Base-by-base conservation (phyloP, 2,329 filamentous ascomycete species). In the Sphaerulina musiva region DNA sequence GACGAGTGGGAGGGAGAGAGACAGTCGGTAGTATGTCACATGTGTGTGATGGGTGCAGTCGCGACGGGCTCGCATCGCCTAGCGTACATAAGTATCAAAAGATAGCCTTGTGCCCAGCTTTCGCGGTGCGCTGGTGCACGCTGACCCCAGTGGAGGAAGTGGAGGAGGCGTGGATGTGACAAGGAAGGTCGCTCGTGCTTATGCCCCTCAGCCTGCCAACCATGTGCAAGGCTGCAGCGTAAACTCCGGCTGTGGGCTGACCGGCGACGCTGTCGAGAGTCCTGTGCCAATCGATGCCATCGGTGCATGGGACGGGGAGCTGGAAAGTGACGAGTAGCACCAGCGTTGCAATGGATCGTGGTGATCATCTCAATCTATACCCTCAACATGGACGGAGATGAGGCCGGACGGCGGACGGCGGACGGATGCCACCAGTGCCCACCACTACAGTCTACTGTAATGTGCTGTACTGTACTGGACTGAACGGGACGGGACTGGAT, bases 221-320 rank as follows among this genome's bases (percentile, higher is more conserved):
- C 39, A 10, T 36, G 34, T 42, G 11, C n/a, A 14, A 10, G 7
- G 29, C 29, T n/a, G 6, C 10, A 51, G 48, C 48, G 48, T 51
- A 40, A 51, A 51, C 48, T 51, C 43, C 48, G 48, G 48, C 29
- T 12, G 39, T 39, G n/a, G n/a, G n/a, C n/a, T n/a, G n/a, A n/a
- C n/a, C n/a, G n/a, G n/a, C n/a, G 26, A n/a, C 6, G 42, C 20
- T 42, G 40, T 12, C 34, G 10, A 36, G 2, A 10, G 34, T 36
- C 9, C 34, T 36, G 12, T 36, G 12, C 34, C 40, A 42, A 23
- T 17, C 40, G 20, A 42, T 42, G 26, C 26, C 3, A 26, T 26
- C 26, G 26, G 26, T 23, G 3, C 14, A 3, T 9, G 14, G 40
- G 10, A 12, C 14, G 40, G 14, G 14, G 8, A 42, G 40, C n/a